These are phyloP conservation scores for Lachnellula subtilissima DNA, from an alignment of 2,329 filamentous ascomycete genomes.

Conservation along the genomic window DNA sequence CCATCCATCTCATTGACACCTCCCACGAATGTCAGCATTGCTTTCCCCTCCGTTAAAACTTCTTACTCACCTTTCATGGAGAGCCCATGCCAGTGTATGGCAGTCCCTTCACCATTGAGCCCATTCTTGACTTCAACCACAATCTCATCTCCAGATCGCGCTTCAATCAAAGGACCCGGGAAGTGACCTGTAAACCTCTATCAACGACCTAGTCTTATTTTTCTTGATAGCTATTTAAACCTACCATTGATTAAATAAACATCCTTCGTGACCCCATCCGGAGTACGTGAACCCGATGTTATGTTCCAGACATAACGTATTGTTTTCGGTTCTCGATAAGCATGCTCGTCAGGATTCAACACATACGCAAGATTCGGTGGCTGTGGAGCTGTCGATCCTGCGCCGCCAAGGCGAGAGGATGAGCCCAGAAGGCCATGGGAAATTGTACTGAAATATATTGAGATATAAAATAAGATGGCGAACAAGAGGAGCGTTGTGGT, in stretches of 20 bases:
- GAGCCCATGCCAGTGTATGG: slow-evolving; percentile 42
- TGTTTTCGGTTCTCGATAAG: slow-evolving; percentile 32
- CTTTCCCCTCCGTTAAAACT: background rate
- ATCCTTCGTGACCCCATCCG: slow-evolving; percentile 44
- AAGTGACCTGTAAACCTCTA: slow-evolving; percentile 2
- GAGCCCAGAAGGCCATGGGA: background rate
- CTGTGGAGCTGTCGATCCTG: too few relatives aligned
- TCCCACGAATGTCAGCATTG: background rate
- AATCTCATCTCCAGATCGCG: slow-evolving; percentile 39
- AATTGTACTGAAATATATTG: background rate
- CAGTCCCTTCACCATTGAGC: slow-evolving; percentile 25
- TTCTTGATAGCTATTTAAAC: slow-evolving; percentile 1
- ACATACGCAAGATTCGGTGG: background rate
- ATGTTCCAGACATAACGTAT: slow-evolving; percentile 37
- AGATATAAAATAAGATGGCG: background rate
- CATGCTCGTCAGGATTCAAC: slow-evolving; percentile 40
- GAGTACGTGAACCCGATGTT: slow-evolving; percentile 33
- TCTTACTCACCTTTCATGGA: slow-evolving; percentile 4
- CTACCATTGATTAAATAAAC: slow-evolving; percentile 46
- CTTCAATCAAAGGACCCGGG: slow-evolving; percentile 40
- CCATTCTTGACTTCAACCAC: slow-evolving; percentile 38
- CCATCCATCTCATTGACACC: slow-evolving; percentile 25
- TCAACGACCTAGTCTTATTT: background rate
- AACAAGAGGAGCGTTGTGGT: background rate
- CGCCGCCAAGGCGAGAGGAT: background rate